Conservation (phyloP, 805 yeast species). For the Lipomyces yamadae region DNA sequence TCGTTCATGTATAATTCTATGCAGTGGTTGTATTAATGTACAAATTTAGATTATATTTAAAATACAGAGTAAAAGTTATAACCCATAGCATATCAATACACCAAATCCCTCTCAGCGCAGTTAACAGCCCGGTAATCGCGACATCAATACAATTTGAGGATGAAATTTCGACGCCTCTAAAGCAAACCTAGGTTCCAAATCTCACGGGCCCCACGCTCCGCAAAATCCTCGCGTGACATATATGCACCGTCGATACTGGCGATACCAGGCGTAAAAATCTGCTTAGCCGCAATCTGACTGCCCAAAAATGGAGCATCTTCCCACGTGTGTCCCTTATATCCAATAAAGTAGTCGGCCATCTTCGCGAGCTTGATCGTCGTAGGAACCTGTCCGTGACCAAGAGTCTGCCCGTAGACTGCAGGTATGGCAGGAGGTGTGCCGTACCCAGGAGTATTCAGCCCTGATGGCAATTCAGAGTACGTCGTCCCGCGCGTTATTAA, state of each 20-base stretch:
- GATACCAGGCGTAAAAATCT: constrained; percentile 65
- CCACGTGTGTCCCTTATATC: constrained; percentile 84
- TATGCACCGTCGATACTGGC: constrained; percentile 65
- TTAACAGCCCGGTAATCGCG: neutral
- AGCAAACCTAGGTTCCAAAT: constrained; percentile 64
- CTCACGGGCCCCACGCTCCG: constrained; percentile 78
- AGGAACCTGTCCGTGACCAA: constrained; percentile 71
- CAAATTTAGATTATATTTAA: too few relatives aligned
- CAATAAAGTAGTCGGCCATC: constrained; percentile 90
- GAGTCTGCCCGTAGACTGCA: constrained; percentile 20
- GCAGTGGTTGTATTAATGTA: too few relatives aligned
- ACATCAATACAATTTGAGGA: neutral
- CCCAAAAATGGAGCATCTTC: constrained; percentile 82
- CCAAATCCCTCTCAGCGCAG: neutral
- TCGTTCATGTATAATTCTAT: too few relatives aligned
- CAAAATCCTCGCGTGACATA: constrained; percentile 70
- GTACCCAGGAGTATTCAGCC: constrained; percentile 44
- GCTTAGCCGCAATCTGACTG: constrained; percentile 85
- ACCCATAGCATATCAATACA: neutral
- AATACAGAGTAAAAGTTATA: too few relatives aligned
- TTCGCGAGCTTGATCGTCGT: constrained; percentile 69
- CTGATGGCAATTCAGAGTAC: constrained; percentile 48
- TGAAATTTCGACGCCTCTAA: constrained; percentile 13
- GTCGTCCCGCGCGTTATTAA: constrained; percentile 50
- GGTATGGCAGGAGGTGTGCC: constrained; percentile 45